Evolutionary conservation across 169 alveolate species (phyloP), one percentile per base, ranked within the genome.

Genomic region (Cryptosporidium meleagridis): DNA sequence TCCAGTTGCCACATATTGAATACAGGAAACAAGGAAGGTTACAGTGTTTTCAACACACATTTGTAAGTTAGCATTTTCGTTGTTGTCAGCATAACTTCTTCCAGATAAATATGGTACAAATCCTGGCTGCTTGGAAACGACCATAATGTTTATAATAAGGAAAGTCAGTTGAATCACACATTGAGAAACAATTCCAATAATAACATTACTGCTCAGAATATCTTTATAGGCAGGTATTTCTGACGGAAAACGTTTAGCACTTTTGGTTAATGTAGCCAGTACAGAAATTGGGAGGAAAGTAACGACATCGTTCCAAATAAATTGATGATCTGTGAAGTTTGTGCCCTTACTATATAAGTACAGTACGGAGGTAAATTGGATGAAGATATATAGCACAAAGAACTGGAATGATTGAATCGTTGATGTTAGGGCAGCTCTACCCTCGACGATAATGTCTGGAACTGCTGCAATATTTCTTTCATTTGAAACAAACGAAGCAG

Each of bases 341-440:
- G 89, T 80, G 1, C 89, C 89, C 44, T 65, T 80, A 26, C 80
- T 62, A 48, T 80, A 62, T 62, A 80, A 37, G 26, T 61, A 80
- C 29, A 80, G 10, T 12, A 80, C 89, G 1, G 89, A 59, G 1
- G 89, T 62, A 35, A 80, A 80, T 65, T 80, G 89, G 9, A 80
- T 80, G 35, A 80, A 80, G 35, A 80, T 80, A 67, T 80, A 80
- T 33, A 80, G 18, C 9, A 80, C 89, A 23, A 51, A 39, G 29
- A 31, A 80, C 53, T 80, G 89, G 33, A 80, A 80, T 21, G 89
- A 62, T 29, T 80, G 89, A 23, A 80, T 80, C 14, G 89, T 80
- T 5, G 89, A 80, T 2, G 89, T 80, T 33, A 80, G 45, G 10
- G 89, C 89, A 26, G 89, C 89, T 62, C 89, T 80, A 1, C 89